Base-by-base conservation (phyloP, 495 filamentous ascomycete species). In the Filosporella fistucella region DNA sequence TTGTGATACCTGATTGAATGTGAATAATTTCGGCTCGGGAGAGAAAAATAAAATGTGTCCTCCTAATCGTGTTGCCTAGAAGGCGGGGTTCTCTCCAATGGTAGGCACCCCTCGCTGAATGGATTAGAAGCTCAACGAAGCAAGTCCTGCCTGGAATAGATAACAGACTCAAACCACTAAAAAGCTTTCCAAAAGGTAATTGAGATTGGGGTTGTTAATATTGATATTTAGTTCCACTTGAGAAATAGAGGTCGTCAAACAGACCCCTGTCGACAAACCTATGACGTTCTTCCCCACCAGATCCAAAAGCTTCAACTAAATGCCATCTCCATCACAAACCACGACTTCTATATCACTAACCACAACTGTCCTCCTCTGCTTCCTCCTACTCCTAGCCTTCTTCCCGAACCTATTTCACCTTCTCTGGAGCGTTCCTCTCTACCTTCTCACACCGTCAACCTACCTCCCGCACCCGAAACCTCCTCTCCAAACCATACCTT, bases 361-460 rank as follows among this genome's bases (percentile, higher is more conserved):
- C 28, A 62, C 59, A 14, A 75, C 64, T 34, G 39, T 81, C n/a
- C 49, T 75, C 37, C 56, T 81, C 14, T 55, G 80, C 42, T 13
- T 59, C 33, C 45, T 76, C 29, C 67, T 82, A 55, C 57, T 61
- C 46, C 42, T 82, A 44, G 69, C 55, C 54, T 30, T 60, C 63
- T 4, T 42, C 30, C 59, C 46, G 14, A 40, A 5, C 13, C 44
- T 45, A 8, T 45, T 45, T 24, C 43, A 53, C 36, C 38, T 67
- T 45, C 14, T 49, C 50, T 53, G 50, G 50, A 26, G 26, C 45
- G 59, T 56, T 55, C 72, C 42, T 68, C 76, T 16, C 63, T 73
- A 54, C 21, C 56, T 66, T 49, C 37, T 71, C 34, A 55, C 51
- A 35, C 52, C 53, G 14, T 38, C 32, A 46, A 54, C 14, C 18